Evolutionary conservation across 164 flowering plant genomes (phyloP).

Genomic region (Nymphaea thermarum): DNA sequence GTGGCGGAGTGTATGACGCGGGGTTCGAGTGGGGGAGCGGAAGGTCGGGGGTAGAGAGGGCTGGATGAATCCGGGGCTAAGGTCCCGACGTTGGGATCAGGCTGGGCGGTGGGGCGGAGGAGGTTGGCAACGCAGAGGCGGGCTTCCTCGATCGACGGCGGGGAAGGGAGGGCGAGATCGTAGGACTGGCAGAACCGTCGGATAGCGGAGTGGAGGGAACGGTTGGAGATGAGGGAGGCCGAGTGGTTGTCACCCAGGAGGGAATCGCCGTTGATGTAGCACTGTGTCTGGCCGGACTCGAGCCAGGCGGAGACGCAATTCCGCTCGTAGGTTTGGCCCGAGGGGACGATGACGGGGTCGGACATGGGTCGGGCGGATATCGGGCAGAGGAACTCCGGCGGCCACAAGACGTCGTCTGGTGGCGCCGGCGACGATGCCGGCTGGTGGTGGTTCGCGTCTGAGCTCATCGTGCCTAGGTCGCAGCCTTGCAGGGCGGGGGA

Average conservation of each 20-base stretch:
- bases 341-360: conserved; percentile 78
- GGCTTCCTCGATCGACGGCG: conserved; percentile 26
- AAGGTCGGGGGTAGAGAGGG: not conserved
- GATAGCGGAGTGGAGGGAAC: conserved; percentile 54
- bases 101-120: not conserved
- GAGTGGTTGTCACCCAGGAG: conserved; percentile 17
- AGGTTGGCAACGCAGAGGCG: conserved; percentile 24
- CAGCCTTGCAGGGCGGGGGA: too few species aligned
- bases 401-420: conserved; percentile 7
- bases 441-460: not conserved
- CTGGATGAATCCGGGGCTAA: too few species aligned
- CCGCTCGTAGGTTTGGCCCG: conserved; percentile 88
- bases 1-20: not conserved
- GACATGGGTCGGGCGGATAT: conserved; percentile 56
- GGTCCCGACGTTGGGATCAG: too few species aligned
- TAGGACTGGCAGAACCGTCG: conserved; percentile 47
- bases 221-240: conserved; percentile 51
- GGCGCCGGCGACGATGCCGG: not conserved
- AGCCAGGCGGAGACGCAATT: conserved; percentile 44
- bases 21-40: not conserved
- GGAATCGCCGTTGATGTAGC: not conserved
- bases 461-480: too few species aligned
- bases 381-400: conserved; percentile 68
- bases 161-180: conserved; percentile 23
- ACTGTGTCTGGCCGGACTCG: not conserved